Percentiles rank a stretch among this genome's conserved stretches.
Evolutionary conservation across 208 protist species (phyloP).

Genomic region (Acanthamoeba triangularis): DNA sequence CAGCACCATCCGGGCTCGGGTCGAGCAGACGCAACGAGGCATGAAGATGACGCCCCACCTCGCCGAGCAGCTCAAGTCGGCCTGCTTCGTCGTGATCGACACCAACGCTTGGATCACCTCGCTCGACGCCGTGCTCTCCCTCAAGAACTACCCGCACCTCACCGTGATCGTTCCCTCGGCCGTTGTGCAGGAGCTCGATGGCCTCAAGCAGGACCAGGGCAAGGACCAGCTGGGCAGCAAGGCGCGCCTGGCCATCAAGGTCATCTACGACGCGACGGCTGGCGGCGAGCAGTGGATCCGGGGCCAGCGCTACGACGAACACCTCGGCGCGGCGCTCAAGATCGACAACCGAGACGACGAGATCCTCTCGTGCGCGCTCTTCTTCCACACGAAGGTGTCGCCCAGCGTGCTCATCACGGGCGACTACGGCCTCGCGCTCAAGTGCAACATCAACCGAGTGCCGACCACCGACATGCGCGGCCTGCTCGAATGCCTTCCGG

Average conservation of each 20-base stretch:
- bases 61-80: conserved; percentile 15
- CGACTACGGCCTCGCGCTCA: conserved; percentile 50
- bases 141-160: not conserved
- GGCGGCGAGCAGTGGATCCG: not conserved
- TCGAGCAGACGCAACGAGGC: not conserved
- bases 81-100: conserved; percentile 31
- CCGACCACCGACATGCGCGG: conserved; percentile 53
- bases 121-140: conserved; percentile 36
- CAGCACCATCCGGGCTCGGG: not conserved
- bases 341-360: conserved; percentile 41
- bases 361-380: conserved; percentile 59
- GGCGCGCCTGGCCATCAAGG: conserved; percentile 27
- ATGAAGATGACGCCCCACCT: conserved; percentile 31
- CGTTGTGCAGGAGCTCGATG: conserved; percentile 49
- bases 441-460: conserved; percentile 24
- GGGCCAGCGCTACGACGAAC: conserved; percentile 16
- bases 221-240: conserved; percentile 2
- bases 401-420: conserved; percentile 25
- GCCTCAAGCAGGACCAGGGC: conserved; percentile 30
- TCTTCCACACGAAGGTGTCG: not conserved
- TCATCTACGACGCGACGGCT: conserved; percentile 8
- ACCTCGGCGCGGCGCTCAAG: not conserved
- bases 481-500: not conserved
- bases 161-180: conserved; percentile 48
- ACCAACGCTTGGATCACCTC: conserved; percentile 34